Evolutionary conservation across 805 yeast genomes (phyloP), one percentile per base, ranked within the genome.

Genomic region (Nakazawaea siamensis): DNA sequence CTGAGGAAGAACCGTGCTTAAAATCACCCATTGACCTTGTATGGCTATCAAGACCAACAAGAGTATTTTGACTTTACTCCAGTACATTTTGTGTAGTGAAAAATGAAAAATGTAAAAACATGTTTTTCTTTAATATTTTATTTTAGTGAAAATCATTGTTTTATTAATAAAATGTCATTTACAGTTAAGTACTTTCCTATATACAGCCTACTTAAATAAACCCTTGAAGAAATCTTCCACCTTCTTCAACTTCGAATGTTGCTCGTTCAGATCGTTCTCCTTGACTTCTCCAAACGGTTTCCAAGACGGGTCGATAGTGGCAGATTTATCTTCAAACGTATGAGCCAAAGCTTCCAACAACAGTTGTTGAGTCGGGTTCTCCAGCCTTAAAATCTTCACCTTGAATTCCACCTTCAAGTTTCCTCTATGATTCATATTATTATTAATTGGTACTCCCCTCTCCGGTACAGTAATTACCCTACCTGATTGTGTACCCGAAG

Each of bases 271-370:
- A 13, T 39, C 43, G 7, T 8, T 34, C 42, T n/a, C 38, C 35
- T 4, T 17, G 17, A 10, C 23, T 21, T 17, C n/a, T 13, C 14
- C 18, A 28, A 58, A 43, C 13, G 62, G 62, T 40, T 55, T 55
- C 66, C 65, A 60, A 20, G 58, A 46, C 18, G 75, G 73, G 49
- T 74, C 77, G 10, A 78, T 64, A 46, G 71, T 81, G 3, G 98
- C 98, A 17, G 66, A 69, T 28, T 66, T 65, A 55, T 92, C 99
- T 39, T 82, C 75, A 32, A 81, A 71, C 2, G 94, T 81, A 51
- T 87, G 96, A 1, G 99, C 98, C 43, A 92, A 68, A 0, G 96
- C 95, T 55, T 92, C 99, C 49, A 94, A 68, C 37, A 92, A 63
- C 19, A 94, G 94, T 10, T 78, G 80, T 55, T 92, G 95, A 1